Percentiles rank a stretch among this genome's conserved stretches.
phyloP scores from a whole-genome alignment of 257 asterid genomes.

The Craterostigma plantagineum region DNA sequence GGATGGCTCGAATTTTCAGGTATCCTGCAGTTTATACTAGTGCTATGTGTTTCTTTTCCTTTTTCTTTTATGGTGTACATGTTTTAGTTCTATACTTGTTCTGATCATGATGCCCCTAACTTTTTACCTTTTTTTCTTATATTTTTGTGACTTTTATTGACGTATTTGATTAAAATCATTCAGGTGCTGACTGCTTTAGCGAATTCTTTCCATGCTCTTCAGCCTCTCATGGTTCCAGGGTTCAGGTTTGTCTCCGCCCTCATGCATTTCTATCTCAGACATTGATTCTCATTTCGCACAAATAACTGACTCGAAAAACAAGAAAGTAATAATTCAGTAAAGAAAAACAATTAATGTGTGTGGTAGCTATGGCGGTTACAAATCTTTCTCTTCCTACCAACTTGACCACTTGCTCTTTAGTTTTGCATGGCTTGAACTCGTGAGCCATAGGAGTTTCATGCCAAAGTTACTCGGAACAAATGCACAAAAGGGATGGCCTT shows the following conservation, averaged over 20 bases:
- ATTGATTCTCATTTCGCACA: background rate
- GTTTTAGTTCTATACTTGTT: constrained; percentile 1
- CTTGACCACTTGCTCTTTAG: constrained; percentile 30
- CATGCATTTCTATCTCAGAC: background rate
- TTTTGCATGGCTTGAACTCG: constrained; percentile 95
- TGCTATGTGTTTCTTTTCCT: background rate
- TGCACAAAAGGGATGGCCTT: constrained; percentile 93
- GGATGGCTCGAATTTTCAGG: constrained; percentile 97
- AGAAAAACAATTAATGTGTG: too few species aligned
- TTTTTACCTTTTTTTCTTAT: background rate
- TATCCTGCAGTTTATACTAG: constrained; percentile 10
- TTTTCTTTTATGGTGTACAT: too few species aligned
- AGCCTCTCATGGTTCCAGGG: constrained; percentile 92
- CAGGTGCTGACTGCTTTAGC: constrained; percentile 87
- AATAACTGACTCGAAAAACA: too few species aligned
- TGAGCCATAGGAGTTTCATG: constrained; percentile 96
- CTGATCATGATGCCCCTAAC: too few species aligned
- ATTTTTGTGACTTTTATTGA: constrained; percentile 1
- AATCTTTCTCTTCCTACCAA: constrained; percentile 10
- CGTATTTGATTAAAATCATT: constrained; percentile 5
- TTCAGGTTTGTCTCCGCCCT: constrained; percentile 42
- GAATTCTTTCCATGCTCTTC: constrained; percentile 81
- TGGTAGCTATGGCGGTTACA: too few species aligned
- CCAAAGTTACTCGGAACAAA: constrained; percentile 81
- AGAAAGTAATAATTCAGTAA: too few species aligned